These are phyloP conservation scores for Lasiodiplodia hormozganensis DNA, from an alignment of 2,329 filamentous ascomycete genomes.

Conservation along the genomic window DNA sequence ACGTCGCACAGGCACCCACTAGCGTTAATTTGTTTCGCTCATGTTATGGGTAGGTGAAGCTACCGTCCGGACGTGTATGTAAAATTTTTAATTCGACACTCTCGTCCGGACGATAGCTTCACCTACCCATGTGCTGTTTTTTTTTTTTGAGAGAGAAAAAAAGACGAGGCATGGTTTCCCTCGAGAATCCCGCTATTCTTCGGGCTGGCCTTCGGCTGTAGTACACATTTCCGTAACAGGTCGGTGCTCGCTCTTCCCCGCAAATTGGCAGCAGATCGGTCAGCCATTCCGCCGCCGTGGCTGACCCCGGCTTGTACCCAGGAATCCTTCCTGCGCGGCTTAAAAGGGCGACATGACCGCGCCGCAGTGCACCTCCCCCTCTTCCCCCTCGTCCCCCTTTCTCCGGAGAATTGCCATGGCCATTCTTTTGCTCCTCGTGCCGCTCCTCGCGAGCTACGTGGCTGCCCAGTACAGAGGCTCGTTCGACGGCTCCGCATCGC, in stretches of 20 bases:
- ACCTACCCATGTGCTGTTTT: no score
- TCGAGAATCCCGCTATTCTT: no score
- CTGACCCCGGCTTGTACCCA: not conserved
- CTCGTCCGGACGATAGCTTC: no score
- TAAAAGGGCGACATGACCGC: slow-evolving; percentile 17
- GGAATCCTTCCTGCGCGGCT: not conserved
- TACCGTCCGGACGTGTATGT: not conserved
- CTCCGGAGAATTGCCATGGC: slow-evolving; percentile 12
- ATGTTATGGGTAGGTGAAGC: no score
- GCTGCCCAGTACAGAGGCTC: slow-evolving; percentile 25
- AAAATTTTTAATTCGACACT: no score
- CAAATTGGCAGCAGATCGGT: slow-evolving; percentile 8
- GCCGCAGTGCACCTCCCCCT: not conserved
- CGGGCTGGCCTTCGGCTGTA: not conserved
- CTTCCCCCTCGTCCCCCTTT: not conserved
- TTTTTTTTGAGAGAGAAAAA: no score
- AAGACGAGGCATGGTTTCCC: no score
- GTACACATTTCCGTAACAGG: not conserved
- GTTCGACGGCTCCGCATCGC: slow-evolving; percentile 11
- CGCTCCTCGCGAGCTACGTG: slow-evolving; percentile 23
- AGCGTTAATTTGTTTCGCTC: no score
- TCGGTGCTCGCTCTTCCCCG: slow-evolving; percentile 8
- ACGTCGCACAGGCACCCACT: not conserved
- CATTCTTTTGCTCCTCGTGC: slow-evolving; percentile 14
- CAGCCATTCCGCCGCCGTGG: slow-evolving; percentile 9